Base-by-base conservation (phyloP, 1,139 yeast species). In the Sugiyamaella pinicola region DNA sequence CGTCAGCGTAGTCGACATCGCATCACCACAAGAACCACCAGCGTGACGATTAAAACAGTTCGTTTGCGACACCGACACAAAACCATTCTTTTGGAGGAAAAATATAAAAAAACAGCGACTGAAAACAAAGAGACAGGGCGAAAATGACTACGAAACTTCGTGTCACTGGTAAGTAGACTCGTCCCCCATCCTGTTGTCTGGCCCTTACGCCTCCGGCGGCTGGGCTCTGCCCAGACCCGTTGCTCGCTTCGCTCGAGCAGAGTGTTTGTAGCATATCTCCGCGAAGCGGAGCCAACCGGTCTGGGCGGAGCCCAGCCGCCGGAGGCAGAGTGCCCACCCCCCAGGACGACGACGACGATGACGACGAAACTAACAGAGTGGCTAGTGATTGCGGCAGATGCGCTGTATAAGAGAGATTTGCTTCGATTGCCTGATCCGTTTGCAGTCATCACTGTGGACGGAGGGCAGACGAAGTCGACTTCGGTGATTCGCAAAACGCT, bases 401-500 rank as follows among this genome's bases (percentile, higher is more conserved):
- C 96, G 39, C 84, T 93, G 56, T 90, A 88, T 72, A 93, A 93
- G 71, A 80, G 99, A 61, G 99, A 93, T 71, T 91, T 95, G 19
- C 89, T 93, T 69, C 84, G 96, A 28, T 68, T 73, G 60, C 99
- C 99, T 1, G 99, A 93, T 70, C 99, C 99, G 6, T 93, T 93
- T 74, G 97, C 98, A 0, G 99, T 95, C 38, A 77, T 93, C 61
- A 93, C 98, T 5, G 95, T 95, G 15, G 99, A 93, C 69, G 99
- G 99, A 4, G 85, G 89, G 15, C 99, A 93, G 70, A 93, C 99
- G 1, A 89, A 88, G 67, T 87, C 97, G 18, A 93, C 99, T 1
- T 83, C 90, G 49, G 95, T 96, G 31, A 95, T 95, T 38, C 88
- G 89, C 67, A 90, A 89, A 72, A 93, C 99, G 1, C 76, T 93